These are phyloP conservation scores for Amylocarpus encephaloides DNA, from an alignment of 2,329 filamentous ascomycete genomes.

Conservation along the genomic window DNA sequence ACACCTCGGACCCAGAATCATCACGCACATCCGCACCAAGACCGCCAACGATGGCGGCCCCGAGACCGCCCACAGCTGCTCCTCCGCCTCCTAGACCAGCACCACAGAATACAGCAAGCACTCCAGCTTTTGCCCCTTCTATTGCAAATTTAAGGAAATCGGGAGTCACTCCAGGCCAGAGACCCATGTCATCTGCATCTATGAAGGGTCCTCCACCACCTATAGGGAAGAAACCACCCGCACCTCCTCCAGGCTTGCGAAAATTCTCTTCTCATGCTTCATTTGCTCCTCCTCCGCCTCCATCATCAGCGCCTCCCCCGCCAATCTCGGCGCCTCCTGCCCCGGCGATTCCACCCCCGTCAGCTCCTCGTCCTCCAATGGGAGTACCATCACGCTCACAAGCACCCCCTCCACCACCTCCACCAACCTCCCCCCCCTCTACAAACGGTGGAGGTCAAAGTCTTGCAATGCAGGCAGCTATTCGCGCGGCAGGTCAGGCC, in stretches of 20 bases:
- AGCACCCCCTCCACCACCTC: conserved; percentile 33
- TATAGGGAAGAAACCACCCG: conserved; percentile 68
- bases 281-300: conserved; percentile 28
- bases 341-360: conserved; percentile 31
- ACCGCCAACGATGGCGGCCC: conserved; percentile 47
- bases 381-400: conserved; percentile 31
- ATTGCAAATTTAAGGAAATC: conserved; percentile 57
- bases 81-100: conserved; percentile 47
- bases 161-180: conserved; percentile 40
- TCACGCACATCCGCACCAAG: conserved; percentile 52
- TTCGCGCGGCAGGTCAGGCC: conserved; percentile 39
- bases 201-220: conserved; percentile 69
- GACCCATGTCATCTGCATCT: conserved; percentile 56
- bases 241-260: conserved; percentile 52
- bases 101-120: conserved; percentile 40
- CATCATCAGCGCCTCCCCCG: conserved; percentile 33
- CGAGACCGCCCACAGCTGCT: conserved; percentile 54
- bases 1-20: conserved; percentile 74
- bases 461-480: conserved; percentile 40
- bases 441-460: conserved; percentile 30
- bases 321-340: conserved; percentile 33
- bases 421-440: conserved; percentile 35
- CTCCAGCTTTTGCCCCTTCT: conserved; percentile 45
- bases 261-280: conserved; percentile 45
- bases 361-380: conserved; percentile 33